Evolutionary conservation across 2,329 filamentous ascomycete genomes (phyloP), one percentile per base, ranked within the genome.

Genomic region (Trichoderma citrinoviride): DNA sequence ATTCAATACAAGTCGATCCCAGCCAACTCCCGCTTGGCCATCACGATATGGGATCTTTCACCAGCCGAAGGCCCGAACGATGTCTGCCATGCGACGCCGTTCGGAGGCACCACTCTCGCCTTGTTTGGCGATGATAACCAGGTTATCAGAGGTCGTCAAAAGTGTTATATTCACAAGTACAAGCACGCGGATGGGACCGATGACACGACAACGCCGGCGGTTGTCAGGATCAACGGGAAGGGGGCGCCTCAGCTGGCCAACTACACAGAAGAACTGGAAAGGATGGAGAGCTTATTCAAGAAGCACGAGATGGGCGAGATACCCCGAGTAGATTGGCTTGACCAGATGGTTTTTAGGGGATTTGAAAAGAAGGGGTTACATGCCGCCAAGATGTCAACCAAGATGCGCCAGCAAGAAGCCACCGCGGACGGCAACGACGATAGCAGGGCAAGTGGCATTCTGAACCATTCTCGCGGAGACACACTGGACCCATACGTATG

Each of bases 261-360:
- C 70, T 87, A 96, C 66, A 80, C 80, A n/a, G 88, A 92, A 61
- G 95, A 99, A 77, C 84, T 97, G 67, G 93, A 97, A 71, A 85
- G 95, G 19, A 85, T 99, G 70, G 93, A 98, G 73, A 89, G 87
- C 61, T 77, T 98, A 23, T 90, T 99, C 74, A 99, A 99, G 78
- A 96, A 97, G 77, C 95, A 98, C 73, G 96, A 99, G 74, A 96
- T 97, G 90, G 93, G 93, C 19, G 95, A 99, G 75, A 94, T 99
- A 27, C 88, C 92, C 0, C 87, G 93, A 17, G 90, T 97, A 54
- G 92, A 96, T 71, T 99, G 95, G 96, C 85, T 99, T 49, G 95
- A 99, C 75, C 91, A 95, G 72, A 84, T 98, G 71, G 93, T 97
- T 3, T 99, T 96, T 75, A 88, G 94, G 46, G 90, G 90, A 58